Conservation (phyloP, 371 early-diverging fungal genomes). For the Mucor lusitanicus region DNA sequence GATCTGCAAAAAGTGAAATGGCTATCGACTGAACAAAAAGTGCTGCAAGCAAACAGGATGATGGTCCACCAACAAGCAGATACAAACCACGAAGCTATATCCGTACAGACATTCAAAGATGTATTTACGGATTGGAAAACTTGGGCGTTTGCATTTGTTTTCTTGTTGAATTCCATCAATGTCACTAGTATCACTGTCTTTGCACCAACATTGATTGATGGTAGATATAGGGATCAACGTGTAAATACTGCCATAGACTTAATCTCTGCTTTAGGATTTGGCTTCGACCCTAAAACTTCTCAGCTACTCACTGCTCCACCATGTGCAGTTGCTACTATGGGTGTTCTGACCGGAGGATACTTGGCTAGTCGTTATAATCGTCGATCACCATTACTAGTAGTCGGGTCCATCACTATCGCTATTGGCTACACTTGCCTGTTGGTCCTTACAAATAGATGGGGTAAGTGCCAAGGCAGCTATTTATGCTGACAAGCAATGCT, state of each 20-base stretch:
- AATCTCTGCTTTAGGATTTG: constrained; percentile 49
- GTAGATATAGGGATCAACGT: constrained; percentile 1
- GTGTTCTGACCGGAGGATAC: constrained; percentile 29
- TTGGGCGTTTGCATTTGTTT: constrained; percentile 25
- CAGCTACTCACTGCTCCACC: constrained; percentile 40
- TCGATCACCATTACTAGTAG: constrained; percentile 22
- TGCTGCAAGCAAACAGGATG: constrained; percentile 18
- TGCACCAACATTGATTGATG: constrained; percentile 28
- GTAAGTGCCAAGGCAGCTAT: constrained; percentile 8
- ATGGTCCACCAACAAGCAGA: constrained; percentile 10
- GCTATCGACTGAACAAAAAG: constrained; percentile 35
- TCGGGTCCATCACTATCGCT: constrained; percentile 27
- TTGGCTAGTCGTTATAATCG: constrained; percentile 24
- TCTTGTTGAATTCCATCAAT: constrained; percentile 22
- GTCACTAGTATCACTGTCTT: constrained; percentile 26
- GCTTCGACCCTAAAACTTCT: constrained; percentile 23
- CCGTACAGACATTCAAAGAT: constrained; percentile 42
- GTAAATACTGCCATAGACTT: constrained; percentile 45
- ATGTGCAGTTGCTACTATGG: constrained; percentile 18
- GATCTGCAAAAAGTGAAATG: constrained; percentile 30
- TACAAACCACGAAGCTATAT: constrained; percentile 16
- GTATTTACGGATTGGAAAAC: constrained; percentile 42
- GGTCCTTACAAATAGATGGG: constrained; percentile 24
- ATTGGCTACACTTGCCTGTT: constrained; percentile 22
- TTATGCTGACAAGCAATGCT: neutral